Evolutionary conservation across 352 stramenopile species (phyloP), one percentile per base, ranked within the genome.

Genomic region (Globisporangium cystogenes): DNA sequence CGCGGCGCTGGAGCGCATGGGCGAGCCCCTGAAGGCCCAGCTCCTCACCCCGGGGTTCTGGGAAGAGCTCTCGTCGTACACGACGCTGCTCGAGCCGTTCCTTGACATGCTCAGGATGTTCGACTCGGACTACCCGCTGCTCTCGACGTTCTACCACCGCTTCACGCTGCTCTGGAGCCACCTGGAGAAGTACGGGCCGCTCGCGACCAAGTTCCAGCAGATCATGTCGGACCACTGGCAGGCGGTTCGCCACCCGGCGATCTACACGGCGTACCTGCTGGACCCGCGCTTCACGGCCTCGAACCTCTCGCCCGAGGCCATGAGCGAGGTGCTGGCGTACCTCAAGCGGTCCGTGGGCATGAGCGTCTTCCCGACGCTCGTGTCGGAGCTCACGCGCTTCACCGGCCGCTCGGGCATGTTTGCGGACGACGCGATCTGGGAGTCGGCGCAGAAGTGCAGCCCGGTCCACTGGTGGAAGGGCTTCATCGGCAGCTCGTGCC

Each of bases 401-500:
- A 87, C 76, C 12, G 75, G 68, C 18, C 70, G 69, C 31, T 66
- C 64, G 26, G 76, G 73, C 7, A 63, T 90, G 50, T 90, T 90
- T 55, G 72, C 73, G 1, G 80, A 90, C 59, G 80, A 90, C 41
- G 65, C 79, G 8, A 76, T 90, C 39, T 87, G 76, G 79, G 79
- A 85, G 26, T 87, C 76, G 14, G 80, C 76, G 3, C 74, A 86
- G 27, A 83, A 88, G 35, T 86, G 75, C 59, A 83, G 74, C 50
- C 80, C 74, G 2, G 57, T 88, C 59, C 68, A 86, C 48, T 90
- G 76, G 76, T 90, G 76, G 76, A 88, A 87, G 43, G 76, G 74
- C n/a, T 88, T 90, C 35, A 87, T 90, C 60, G 80, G 76, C 20
- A 70, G 73, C 43, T 84, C 76, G 49, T 86, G 76, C 51, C 80